A percentile compares a stretch with the other conserved stretches of the same genome.
These are phyloP conservation scores for Lentinus tigrinus DNA, from an alignment of 768 basidiomycete genomes.

Conservation along the genomic window DNA sequence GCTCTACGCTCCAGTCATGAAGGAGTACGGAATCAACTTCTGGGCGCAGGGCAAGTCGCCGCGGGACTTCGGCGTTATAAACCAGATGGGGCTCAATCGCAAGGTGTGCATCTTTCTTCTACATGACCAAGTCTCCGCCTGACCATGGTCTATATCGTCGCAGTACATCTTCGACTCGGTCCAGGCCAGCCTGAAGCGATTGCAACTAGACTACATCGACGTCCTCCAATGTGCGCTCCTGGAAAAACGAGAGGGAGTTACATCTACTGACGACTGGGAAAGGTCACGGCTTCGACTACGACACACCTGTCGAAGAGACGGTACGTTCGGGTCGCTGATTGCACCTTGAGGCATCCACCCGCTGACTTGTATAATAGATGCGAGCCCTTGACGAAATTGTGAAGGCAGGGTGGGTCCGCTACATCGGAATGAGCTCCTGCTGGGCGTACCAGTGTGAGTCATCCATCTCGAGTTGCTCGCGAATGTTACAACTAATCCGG, in stretches of 20 bases:
- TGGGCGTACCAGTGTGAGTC: constrained; percentile 34
- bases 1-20: constrained; percentile 18
- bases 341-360: background rate
- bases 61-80: constrained; percentile 34
- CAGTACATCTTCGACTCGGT: constrained; percentile 18
- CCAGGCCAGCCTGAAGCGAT: constrained; percentile 50
- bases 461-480: background rate
- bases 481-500: constrained; percentile 1
- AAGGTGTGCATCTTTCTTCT: constrained; percentile 31
- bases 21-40: constrained; percentile 5
- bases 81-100: constrained; percentile 36
- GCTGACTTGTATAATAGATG: constrained; percentile 33
- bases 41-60: background rate
- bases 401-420: constrained; percentile 42
- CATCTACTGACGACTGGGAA: background rate
- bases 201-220: constrained; percentile 68
- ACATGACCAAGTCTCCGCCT: background rate
- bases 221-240: constrained; percentile 20
- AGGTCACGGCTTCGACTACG: constrained; percentile 33
- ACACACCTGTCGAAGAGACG: constrained; percentile 41
- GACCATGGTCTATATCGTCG: background rate
- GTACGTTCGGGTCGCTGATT: background rate
- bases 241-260: no score
- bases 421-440: constrained; percentile 41
- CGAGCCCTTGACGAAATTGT: constrained; percentile 48